Base-by-base conservation (phyloP, 805 yeast species). In the Lachancea sp. region DNA sequence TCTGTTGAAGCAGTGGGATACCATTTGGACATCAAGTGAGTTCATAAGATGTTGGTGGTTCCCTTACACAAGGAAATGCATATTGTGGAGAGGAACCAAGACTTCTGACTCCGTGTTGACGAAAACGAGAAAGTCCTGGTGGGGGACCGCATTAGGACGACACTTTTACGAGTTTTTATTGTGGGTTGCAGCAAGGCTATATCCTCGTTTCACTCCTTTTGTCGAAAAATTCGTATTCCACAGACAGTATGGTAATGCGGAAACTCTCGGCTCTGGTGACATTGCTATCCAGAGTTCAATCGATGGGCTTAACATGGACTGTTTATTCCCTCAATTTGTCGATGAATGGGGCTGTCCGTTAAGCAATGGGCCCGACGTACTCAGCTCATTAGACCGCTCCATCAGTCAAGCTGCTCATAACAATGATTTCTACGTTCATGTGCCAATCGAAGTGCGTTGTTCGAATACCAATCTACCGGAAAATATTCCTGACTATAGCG, bases 281-380 rank as follows among this genome's bases (percentile, higher is more conserved):
- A 63, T 74, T 36, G 83, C 85, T 2, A 86, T 89, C 8, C 87
- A 81, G 54, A 74, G 76, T 43, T 82, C 95, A 3, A 90, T 85
- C 33, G 85, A 83, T 44, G 96, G 90, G 5, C 76, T 90, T 54
- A 87, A 85, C 61, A 86, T 90, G 95, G 97, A 92, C 67, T 92
- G 97, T 61, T 68, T 90, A 50, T 90, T 87, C 62, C 79, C 88
- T 32, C 98, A 90, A 63, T 89, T 80, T 64, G 97, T 90, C 37
- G 80, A 89, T 58, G 98, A 90, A 65, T 90, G 97, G 97, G 88
- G 92, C n/a, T 77, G 94, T 36, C 97, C 97, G 16, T 66, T 90
- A 55, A 72, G 65, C 18, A 74, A 77, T 47, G 97, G 97, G 4
- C 80, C 80, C 6, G 82, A 77, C 38, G 80, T 83, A 15, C 70